Evolutionary conservation across 352 stramenopile genomes (phyloP).

Genomic region (Thalassiosira sp.): DNA sequence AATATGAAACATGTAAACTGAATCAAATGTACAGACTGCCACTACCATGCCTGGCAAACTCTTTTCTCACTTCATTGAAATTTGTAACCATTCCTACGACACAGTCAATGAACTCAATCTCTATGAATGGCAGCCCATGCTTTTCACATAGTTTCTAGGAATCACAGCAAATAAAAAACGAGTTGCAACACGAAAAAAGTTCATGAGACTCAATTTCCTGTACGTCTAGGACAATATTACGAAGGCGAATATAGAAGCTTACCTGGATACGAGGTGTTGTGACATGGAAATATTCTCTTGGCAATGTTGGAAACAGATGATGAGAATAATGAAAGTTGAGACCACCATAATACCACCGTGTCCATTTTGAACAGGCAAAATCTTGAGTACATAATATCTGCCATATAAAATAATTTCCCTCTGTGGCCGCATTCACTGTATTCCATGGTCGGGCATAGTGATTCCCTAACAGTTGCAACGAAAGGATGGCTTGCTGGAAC

Average conservation of each 20-base stretch:
- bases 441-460: conserved; percentile 37
- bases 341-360: conserved; percentile 32
- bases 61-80: conserved; percentile 35
- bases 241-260: no score
- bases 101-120: conserved; percentile 31
- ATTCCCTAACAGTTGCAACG: conserved; percentile 32
- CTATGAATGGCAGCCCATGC: conserved; percentile 26
- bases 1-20: no score
- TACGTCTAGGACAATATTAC: no score
- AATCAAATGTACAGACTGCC: no score
- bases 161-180: neutral
- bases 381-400: conserved; percentile 31
- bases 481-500: conserved; percentile 23
- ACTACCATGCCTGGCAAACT: conserved; percentile 24
- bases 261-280: conserved; percentile 26
- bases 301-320: conserved; percentile 35
- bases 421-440: conserved; percentile 18
- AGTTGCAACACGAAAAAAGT: no score
- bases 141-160: conserved; percentile 26
- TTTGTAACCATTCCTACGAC: conserved; percentile 30
- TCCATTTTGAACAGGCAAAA: conserved; percentile 17
- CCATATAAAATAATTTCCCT: conserved; percentile 36
- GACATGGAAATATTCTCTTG: conserved; percentile 34
- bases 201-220: no score
- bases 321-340: conserved; percentile 42